Base-by-base conservation (phyloP, 2,329 filamentous ascomycete species). In the Ilyonectria destructans region DNA sequence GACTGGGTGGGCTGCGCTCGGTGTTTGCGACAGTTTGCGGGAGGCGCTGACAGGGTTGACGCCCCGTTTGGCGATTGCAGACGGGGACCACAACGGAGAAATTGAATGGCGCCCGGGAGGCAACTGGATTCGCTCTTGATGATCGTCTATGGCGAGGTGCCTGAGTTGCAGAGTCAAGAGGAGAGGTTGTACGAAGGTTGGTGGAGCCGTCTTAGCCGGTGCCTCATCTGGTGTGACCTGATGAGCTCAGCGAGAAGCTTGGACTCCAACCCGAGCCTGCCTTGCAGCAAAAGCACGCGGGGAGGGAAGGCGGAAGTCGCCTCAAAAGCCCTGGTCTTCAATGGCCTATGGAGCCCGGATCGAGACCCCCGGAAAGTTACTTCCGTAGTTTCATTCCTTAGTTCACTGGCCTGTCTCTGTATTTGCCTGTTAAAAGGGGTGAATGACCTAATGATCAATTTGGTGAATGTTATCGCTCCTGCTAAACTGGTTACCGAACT, bases 241-340 rank as follows among this genome's bases (percentile, higher is more conserved):
- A 75, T 70, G 65, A 71, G 65, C 65, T 66, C 68, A 70, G 68
- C 67, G 60, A 63, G 62, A 69, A 75, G 72, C 61, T 67, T 67
- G 65, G 65, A 64, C 65, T 26, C 48, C 46, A 21, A 61, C 56
- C n/a, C 46, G 54, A 55, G 55, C 52, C 31, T 51, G 35, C 54
- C 49, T 61, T 46, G 59, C 49, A 10, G 52, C 15, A 51, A 59
- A 63, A 17, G 51, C 61, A 55, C 68, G 57, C 58, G 65, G 69
- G 68, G 64, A 52, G 58, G 55, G 65, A 48, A 48, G 62, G 33
- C 51, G 54, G 37, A 62, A 66, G 69, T 61, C 51, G 63, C 45
- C n/a, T 7, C 37, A 56, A 58, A 60, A 33, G 35, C 58, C 55
- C 62, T 49, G 55, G 56, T 17, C 37, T 45, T 51, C 26, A 31